Base-by-base conservation (phyloP, 1,284 basidiomycete genomes). In the Cryptococcus sp. region DNA sequence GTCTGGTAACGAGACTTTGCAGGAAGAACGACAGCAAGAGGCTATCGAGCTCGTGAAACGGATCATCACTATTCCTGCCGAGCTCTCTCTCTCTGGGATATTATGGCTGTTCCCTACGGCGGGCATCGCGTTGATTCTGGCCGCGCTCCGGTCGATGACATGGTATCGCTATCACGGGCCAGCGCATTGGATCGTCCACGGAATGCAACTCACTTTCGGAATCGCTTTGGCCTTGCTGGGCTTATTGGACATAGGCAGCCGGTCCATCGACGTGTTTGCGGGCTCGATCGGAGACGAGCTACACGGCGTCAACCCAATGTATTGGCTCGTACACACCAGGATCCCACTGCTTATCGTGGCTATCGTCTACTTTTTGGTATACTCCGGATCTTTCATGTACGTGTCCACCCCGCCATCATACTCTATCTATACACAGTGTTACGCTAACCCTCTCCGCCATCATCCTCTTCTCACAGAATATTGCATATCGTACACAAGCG, bases 41-140 rank as follows among this genome's bases (percentile, higher is more conserved):
- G 66, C 62, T 0, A 40, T 38, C 4, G 46, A 45, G n/a, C 39
- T 61, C 16, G 38, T 68, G 17, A 44, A 46, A 5, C 47, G 63
- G 23, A 57, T 65, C 3, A 47, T 68, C 17, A 45, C 62, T 34
- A 55, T 59, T 8, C 61, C 64, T 15, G 48, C 64, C 26, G 50
- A 63, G 17, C 47, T 57, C 1, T 54, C 59, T 1, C 53, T 67
- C 38, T 62, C 55, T 6, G 70, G 70, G 5, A 57, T 63, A 7
- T 41, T 69, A 34, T 72, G 70, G 70, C 49, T 72, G 7, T 68
- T 67, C 39, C 70, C 70, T 13, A 57, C 63, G 5, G 65, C 70
- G 5, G 69, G 69, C 19, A 50, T 62, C 55, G 22, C 19, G 15
- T 40, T 73, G 20, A 62, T 73, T 8, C 57, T 71, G 16, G 50